Evolutionary conservation across 2,329 filamentous ascomycete species (phyloP).

Genomic region (Orbilia ellipsospora): DNA sequence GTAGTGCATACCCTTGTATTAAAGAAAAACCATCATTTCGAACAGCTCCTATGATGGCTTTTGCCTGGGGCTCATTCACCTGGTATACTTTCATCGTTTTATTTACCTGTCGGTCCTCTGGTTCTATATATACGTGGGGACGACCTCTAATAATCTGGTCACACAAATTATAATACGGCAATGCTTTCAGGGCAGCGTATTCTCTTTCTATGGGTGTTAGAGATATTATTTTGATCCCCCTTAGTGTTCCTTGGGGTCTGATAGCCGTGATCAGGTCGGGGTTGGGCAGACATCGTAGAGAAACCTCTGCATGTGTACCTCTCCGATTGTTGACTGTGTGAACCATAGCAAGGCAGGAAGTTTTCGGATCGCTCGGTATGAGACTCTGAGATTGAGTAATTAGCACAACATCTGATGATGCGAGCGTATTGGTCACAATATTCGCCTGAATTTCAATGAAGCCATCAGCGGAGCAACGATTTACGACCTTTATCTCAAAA

Average conservation of each 20-base stretch:
- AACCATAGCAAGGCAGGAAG: constrained; percentile 88
- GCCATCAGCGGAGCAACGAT: constrained; percentile 87
- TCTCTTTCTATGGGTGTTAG: constrained; percentile 95
- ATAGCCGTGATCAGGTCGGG: constrained; percentile 65
- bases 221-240: constrained; percentile 45
- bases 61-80: constrained; percentile 88
- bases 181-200: constrained; percentile 86
- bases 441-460: constrained; percentile 91
- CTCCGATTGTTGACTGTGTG: constrained; percentile 79
- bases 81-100: constrained; percentile 79
- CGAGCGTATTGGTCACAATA: constrained; percentile 78
- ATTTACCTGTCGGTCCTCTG: constrained; percentile 77
- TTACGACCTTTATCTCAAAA: constrained; percentile 88
- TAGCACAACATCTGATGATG: constrained; percentile 83
- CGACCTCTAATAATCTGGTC: constrained; percentile 89
- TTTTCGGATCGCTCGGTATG: constrained; percentile 72
- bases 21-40: constrained; percentile 98
- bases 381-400: constrained; percentile 80
- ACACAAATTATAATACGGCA: constrained; percentile 96
- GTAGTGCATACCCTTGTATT: constrained; percentile 78
- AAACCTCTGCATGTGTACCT: constrained; percentile 82
- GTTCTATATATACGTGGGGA: constrained; percentile 86
- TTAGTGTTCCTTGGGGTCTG: constrained; percentile 40
- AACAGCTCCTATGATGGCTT: constrained; percentile 88
- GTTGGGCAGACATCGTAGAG: constrained; percentile 75